phyloP scores from a whole-genome alignment of 208 protist species.

The Lotmaria passim region DNA sequence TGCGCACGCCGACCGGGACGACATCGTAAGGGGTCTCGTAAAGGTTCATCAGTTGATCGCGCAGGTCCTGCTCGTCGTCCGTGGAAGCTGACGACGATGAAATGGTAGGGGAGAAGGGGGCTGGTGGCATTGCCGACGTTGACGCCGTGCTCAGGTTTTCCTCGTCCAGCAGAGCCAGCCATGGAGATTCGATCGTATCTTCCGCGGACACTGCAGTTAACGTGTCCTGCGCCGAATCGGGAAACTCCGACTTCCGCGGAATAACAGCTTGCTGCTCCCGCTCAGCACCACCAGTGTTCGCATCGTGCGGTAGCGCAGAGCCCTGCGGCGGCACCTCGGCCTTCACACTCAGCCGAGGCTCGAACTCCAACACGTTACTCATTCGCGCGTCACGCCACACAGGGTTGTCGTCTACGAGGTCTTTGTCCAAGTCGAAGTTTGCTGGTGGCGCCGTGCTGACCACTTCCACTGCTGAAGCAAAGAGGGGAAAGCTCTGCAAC shows the following conservation, averaged over 20 bases:
- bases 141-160: constrained; percentile 18
- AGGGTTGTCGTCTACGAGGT: constrained; percentile 81
- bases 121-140: background rate
- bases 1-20: constrained; percentile 65
- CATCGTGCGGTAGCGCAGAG: background rate
- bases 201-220: too few relatives aligned
- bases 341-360: constrained; percentile 13
- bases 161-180: constrained; percentile 57
- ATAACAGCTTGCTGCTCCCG: background rate
- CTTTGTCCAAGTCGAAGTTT: constrained; percentile 41
- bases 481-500: constrained; percentile 30
- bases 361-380: background rate
- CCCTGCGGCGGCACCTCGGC: background rate
- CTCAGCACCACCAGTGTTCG: background rate
- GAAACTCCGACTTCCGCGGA: background rate
- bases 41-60: constrained; percentile 55
- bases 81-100: background rate
- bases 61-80: constrained; percentile 12
- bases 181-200: constrained; percentile 30
- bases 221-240: too few relatives aligned
- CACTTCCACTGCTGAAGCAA: constrained; percentile 45
- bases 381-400: background rate
- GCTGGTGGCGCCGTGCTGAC: constrained; percentile 56
- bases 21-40: constrained; percentile 79
- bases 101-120: background rate